A percentile compares a stretch with the other conserved stretches of the same genome.
These are phyloP conservation scores for Stagonosporopsis vannaccii DNA, from an alignment of 2,329 filamentous ascomycete species.

Conservation along the genomic window DNA sequence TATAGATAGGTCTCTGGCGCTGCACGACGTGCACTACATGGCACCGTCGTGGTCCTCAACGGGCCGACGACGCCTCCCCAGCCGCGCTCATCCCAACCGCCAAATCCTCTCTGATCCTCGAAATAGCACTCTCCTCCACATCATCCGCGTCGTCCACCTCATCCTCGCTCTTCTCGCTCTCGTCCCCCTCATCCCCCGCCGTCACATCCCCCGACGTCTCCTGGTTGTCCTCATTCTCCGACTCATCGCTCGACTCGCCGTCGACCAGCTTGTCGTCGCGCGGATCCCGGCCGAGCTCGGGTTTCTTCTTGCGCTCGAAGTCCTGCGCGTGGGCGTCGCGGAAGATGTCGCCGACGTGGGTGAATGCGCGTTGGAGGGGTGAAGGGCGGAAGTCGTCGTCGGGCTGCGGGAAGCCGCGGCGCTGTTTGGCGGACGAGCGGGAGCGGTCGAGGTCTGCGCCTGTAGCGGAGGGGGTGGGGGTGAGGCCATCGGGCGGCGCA, in stretches of 20 bases:
- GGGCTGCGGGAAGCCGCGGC: conserved; percentile 23
- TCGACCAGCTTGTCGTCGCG: conserved; percentile 47
- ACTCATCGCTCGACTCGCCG: conserved; percentile 29
- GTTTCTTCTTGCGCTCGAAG: conserved; percentile 79
- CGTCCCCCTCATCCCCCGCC: conserved; percentile 21
- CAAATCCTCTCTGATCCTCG: conserved; percentile 15
- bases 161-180: conserved; percentile 2
- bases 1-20: too few relatives aligned
- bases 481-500: conserved; percentile 10
- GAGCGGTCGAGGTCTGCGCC: conserved; percentile 28
- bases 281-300: conserved; percentile 50
- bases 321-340: conserved; percentile 88
- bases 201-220: conserved; percentile 35
- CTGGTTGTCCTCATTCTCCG: conserved; percentile 38
- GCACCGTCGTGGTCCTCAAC: too few relatives aligned
- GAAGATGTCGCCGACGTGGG: conserved; percentile 71
- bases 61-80: conserved; percentile 1
- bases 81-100: conserved; percentile 4
- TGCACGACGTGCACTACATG: too few relatives aligned
- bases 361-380: conserved; percentile 53
- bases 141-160: conserved; percentile 11
- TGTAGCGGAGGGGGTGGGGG: conserved; percentile 16
- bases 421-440: conserved; percentile 24
- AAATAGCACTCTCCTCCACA: conserved; percentile 11
- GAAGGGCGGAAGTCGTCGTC: conserved; percentile 32